A percentile compares a stretch with the other conserved stretches of the same genome.
These are phyloP conservation scores for Citrullus colocynthis DNA, from an alignment of 306 rosid species.

Conservation along the genomic window DNA sequence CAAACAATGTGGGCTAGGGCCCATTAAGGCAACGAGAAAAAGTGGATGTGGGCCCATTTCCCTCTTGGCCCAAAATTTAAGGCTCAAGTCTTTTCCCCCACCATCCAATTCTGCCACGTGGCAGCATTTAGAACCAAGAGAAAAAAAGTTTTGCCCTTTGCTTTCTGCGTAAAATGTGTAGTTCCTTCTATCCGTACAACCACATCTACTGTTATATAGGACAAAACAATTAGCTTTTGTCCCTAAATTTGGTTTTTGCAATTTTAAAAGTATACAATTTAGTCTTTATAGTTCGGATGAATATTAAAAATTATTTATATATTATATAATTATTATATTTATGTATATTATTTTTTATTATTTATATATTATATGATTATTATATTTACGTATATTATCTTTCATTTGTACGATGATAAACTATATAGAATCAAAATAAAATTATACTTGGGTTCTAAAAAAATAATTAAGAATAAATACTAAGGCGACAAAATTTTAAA, in stretches of 20 bases:
- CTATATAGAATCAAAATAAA: too few species aligned
- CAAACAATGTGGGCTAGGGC: slow-evolving; percentile 9
- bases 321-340: too few species aligned
- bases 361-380: too few species aligned
- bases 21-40: not conserved
- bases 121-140: not conserved
- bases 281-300: too few species aligned
- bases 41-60: not conserved
- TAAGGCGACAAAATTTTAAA: too few species aligned
- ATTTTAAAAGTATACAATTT: too few species aligned
- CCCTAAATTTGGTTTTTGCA: too few species aligned
- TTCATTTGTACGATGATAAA: too few species aligned
- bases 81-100: slow-evolving; percentile 1
- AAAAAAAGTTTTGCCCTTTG: not conserved
- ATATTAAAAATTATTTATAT: too few species aligned
- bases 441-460: too few species aligned
- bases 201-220: not conserved
- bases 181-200: not conserved
- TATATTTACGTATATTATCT: not conserved
- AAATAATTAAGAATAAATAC: too few species aligned
- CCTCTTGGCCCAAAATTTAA: not conserved
- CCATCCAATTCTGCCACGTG: not conserved
- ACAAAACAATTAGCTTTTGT: not conserved
- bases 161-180: not conserved
- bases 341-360: not conserved